Percentiles rank a stretch among this genome's conserved stretches.
Evolutionary conservation across 2,329 filamentous ascomycete genomes (phyloP).

Genomic region (Ophiostoma ulmi): DNA sequence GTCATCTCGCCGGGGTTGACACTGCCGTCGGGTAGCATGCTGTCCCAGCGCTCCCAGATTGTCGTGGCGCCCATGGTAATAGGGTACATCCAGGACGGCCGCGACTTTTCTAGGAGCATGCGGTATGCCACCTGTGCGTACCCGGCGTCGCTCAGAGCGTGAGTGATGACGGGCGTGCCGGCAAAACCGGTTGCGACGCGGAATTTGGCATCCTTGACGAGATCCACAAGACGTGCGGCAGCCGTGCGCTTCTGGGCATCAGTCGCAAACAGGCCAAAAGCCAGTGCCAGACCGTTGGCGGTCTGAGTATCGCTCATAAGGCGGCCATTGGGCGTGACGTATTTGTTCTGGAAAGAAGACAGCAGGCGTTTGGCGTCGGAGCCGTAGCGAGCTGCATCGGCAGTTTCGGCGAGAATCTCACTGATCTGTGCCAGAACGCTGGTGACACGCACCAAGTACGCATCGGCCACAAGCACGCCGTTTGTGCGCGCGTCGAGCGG

Average conservation of each 20-base stretch:
- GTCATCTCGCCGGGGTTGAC: constrained; percentile 41
- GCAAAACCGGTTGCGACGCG: constrained; percentile 31
- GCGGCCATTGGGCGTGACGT: constrained; percentile 28
- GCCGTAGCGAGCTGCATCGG: constrained; percentile 28
- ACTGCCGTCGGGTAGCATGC: constrained; percentile 35
- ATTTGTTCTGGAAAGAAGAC: constrained; percentile 31
- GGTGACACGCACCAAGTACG: constrained; percentile 38
- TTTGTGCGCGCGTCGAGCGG: constrained; percentile 35
- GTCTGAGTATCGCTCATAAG: constrained; percentile 32
- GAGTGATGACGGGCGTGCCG: constrained; percentile 30
- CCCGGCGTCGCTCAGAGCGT: constrained; percentile 24
- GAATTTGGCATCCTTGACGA: constrained; percentile 24
- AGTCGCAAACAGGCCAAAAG: constrained; percentile 28
- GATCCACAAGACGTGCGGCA: constrained; percentile 16
- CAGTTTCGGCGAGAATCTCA: constrained; percentile 28
- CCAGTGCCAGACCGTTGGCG: constrained; percentile 30
- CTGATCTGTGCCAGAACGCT: constrained; percentile 31
- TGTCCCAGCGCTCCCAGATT: constrained; percentile 42
- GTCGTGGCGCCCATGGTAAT: constrained; percentile 39
- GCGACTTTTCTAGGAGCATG: constrained; percentile 37
- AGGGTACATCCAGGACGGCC: constrained; percentile 37
- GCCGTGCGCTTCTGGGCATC: not conserved
- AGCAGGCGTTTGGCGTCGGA: constrained; percentile 28
- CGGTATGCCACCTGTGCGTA: constrained; percentile 30
- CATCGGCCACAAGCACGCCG: constrained; percentile 36